Evolutionary conservation across 2,329 filamentous ascomycete species (phyloP).

Genomic region (Neonectria ditissima): DNA sequence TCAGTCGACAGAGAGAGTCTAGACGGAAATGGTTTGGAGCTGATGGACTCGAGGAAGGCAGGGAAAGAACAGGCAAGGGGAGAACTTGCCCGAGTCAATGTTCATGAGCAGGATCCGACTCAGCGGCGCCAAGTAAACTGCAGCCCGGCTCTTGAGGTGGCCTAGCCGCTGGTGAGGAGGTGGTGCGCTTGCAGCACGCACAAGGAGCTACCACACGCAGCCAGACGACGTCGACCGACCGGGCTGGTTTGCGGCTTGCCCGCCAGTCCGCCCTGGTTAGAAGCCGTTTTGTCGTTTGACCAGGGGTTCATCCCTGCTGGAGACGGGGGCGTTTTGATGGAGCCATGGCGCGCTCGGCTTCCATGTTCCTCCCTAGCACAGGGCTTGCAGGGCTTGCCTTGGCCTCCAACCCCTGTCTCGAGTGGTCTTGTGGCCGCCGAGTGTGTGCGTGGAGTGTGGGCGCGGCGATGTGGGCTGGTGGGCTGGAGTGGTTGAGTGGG

Average conservation of each 20-base stretch:
- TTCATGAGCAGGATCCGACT: background rate
- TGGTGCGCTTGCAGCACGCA: background rate
- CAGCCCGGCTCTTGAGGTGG: background rate
- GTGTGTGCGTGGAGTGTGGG: background rate
- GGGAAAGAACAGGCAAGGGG: background rate
- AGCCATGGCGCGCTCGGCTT: constrained; percentile 18
- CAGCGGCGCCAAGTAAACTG: background rate
- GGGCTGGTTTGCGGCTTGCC: background rate
- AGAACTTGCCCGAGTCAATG: background rate
- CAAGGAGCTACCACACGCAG: constrained; percentile 1
- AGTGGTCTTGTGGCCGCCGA: background rate
- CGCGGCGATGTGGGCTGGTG: constrained; percentile 2
- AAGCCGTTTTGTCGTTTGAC: constrained; percentile 18
- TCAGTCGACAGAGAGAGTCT: background rate
- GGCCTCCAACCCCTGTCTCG: background rate
- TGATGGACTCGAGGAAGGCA: background rate
- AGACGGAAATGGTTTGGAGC: background rate
- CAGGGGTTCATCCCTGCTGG: constrained; percentile 18
- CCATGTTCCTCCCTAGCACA: constrained; percentile 5
- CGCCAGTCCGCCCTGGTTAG: constrained; percentile 4
- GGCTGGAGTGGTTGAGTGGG: background rate
- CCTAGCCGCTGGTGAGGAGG: background rate
- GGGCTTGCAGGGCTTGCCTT: constrained; percentile 1
- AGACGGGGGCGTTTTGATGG: constrained; percentile 17
- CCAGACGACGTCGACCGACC: background rate